Percentiles rank a stretch among this genome's conserved stretches.
phyloP scores from a whole-genome alignment of 495 filamentous ascomycete species.

The Tuber aestivum region DNA sequence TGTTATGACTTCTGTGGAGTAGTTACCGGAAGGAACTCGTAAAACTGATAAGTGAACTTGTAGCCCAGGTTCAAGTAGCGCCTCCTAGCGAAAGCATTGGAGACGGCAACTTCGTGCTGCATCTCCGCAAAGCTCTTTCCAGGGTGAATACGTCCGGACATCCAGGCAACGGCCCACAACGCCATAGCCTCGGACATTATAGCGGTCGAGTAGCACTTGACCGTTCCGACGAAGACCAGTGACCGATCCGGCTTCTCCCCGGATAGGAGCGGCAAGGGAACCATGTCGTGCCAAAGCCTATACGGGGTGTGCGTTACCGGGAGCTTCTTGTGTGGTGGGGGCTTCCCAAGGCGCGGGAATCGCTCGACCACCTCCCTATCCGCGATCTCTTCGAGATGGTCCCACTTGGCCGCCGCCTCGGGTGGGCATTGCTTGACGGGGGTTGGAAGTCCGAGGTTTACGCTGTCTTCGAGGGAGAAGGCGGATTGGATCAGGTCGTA shows the following conservation, averaged over 20 bases:
- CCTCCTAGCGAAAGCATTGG: constrained; percentile 16
- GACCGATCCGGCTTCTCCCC: not conserved
- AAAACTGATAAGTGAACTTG: constrained; percentile 3
- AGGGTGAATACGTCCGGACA: constrained; percentile 13
- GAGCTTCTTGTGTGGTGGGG: not conserved
- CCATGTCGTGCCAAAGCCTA: constrained; percentile 35
- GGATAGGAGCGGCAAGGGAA: constrained; percentile 14
- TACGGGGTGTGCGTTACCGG: constrained; percentile 23
- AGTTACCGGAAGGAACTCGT: constrained; percentile 24
- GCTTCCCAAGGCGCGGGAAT: constrained; percentile 29
- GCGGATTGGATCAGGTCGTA: constrained; percentile 14
- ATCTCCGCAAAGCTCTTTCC: constrained; percentile 10
- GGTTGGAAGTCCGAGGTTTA: constrained; percentile 6
- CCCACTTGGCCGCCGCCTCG: constrained; percentile 12
- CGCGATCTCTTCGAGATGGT: constrained; percentile 17
- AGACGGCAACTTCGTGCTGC: constrained; percentile 23
- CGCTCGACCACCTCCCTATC: constrained; percentile 16
- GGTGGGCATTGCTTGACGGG: constrained; percentile 8
- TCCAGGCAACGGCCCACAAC: constrained; percentile 38
- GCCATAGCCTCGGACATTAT: constrained; percentile 18
- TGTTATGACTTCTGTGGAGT: not conserved
- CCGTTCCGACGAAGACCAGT: constrained; percentile 17
- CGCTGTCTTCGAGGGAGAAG: constrained; percentile 13
- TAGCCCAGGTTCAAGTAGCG: constrained; percentile 14
- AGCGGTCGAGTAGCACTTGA: constrained; percentile 6